A percentile compares a stretch with the other conserved stretches of the same genome.
Conservation (phyloP, 1,284 basidiomycete species). For the Puccinia coronata region DNA sequence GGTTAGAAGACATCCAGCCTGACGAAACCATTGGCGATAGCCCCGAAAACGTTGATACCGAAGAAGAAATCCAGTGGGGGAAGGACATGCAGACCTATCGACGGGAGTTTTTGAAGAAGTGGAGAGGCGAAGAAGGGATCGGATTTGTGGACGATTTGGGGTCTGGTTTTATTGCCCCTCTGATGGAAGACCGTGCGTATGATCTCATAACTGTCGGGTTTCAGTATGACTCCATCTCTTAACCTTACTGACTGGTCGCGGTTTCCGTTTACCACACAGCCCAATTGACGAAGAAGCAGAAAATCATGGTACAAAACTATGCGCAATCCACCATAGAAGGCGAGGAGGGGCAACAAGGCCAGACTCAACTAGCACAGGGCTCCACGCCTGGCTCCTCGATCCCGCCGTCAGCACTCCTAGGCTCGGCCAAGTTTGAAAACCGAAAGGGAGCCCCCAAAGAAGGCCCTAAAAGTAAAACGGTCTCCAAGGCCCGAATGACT, state of each 20-base stretch:
- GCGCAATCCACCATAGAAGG: constrained; percentile 37
- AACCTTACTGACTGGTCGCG: background rate
- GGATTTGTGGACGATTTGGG: constrained; percentile 43
- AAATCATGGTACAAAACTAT: constrained; percentile 49
- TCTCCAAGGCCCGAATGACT: constrained; percentile 27
- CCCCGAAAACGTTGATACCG: constrained; percentile 42
- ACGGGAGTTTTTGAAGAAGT: constrained; percentile 48
- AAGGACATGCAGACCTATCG: constrained; percentile 49
- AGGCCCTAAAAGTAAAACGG: constrained; percentile 22
- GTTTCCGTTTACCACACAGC: background rate
- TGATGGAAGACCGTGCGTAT: constrained; percentile 39
- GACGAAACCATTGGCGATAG: constrained; percentile 2
- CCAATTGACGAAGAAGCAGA: constrained; percentile 41
- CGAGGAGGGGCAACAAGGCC: constrained; percentile 20
- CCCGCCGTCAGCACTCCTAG: background rate
- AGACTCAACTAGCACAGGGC: background rate
- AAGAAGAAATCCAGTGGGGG: constrained; percentile 49
- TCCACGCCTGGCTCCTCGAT: background rate
- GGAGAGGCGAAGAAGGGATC: constrained; percentile 50
- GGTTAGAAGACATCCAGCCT: constrained; percentile 35
- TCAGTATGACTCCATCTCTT: background rate
- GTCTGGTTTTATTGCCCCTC: constrained; percentile 15
- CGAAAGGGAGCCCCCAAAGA: constrained; percentile 33
- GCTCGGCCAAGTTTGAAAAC: constrained; percentile 1
- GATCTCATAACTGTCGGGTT: background rate